Evolutionary conservation across 129 eudicot species (phyloP).

Genomic region (Flaveria sonorensis): DNA sequence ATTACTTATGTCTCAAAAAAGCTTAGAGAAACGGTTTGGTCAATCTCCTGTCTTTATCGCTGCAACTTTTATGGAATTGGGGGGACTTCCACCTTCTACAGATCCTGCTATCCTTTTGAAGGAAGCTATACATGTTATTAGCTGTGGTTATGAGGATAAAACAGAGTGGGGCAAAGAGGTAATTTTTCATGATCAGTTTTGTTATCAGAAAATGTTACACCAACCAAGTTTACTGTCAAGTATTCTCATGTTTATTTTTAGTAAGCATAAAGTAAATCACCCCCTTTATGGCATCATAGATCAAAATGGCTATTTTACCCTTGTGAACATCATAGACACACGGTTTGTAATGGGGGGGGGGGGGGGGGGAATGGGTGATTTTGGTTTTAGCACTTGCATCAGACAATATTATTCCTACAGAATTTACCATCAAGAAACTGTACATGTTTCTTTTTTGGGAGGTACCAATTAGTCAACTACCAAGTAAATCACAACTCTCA

Average conservation of each 20-base stretch:
- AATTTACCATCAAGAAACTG: too few relatives aligned
- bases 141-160: slow-evolving; percentile 77
- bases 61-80: slow-evolving; percentile 62
- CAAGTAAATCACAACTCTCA: background rate
- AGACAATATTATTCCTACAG: too few relatives aligned
- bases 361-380: too few relatives aligned
- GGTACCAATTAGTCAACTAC: too few relatives aligned
- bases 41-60: slow-evolving; percentile 54
- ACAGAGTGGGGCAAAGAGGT: slow-evolving; percentile 90
- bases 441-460: too few relatives aligned
- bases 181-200: background rate
- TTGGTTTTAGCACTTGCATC: too few relatives aligned
- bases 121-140: slow-evolving; percentile 75
- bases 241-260: too few relatives aligned
- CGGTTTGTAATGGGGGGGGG: too few relatives aligned
- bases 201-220: background rate
- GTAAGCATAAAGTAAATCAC: too few relatives aligned
- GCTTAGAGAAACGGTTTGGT: slow-evolving; percentile 62
- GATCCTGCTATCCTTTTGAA: slow-evolving; percentile 54
- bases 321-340: too few relatives aligned
- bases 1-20: slow-evolving; percentile 53
- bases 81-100: slow-evolving; percentile 52
- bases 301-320: too few relatives aligned
- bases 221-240: background rate
- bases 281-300: too few relatives aligned